A percentile compares a stretch with the other conserved stretches of the same genome.
Evolutionary conservation across 345 rosid genomes (phyloP).

Genomic region (Aquilaria yunnanensis): DNA sequence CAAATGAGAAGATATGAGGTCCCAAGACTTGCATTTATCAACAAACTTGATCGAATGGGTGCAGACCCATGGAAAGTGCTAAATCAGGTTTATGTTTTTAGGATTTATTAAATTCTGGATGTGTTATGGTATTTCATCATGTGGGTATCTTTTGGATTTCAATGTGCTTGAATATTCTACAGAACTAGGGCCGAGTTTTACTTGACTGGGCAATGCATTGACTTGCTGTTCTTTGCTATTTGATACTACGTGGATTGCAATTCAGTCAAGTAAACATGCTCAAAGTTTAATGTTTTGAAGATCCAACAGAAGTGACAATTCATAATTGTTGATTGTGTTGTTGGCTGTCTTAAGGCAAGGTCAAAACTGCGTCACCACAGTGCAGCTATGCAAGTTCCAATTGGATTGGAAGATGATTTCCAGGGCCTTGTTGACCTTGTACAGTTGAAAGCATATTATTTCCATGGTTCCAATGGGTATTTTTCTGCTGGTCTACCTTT

Average conservation of each 20-base stretch:
- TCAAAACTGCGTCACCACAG: slow-evolving; percentile 89
- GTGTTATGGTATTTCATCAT: not conserved
- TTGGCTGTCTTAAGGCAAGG: slow-evolving; percentile 58
- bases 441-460: slow-evolving; percentile 56
- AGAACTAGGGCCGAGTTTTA: not conserved
- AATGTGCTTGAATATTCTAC: too few relatives aligned
- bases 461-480: slow-evolving; percentile 88
- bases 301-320: not conserved
- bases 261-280: too few relatives aligned
- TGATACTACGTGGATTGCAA: too few relatives aligned
- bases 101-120: not conserved
- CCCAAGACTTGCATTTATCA: slow-evolving; percentile 88
- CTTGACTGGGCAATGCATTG: not conserved
- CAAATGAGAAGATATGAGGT: slow-evolving; percentile 99
- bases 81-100: slow-evolving; percentile 53
- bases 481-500: slow-evolving; percentile 20
- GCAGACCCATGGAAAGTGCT: slow-evolving; percentile 99
- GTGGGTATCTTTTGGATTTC: too few relatives aligned
- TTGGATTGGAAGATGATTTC: slow-evolving; percentile 88
- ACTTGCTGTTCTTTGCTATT: not conserved
- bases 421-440: slow-evolving; percentile 92
- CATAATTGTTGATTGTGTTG: not conserved
- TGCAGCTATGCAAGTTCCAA: slow-evolving; percentile 97
- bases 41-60: slow-evolving; percentile 99
- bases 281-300: too few relatives aligned